phyloP scores from a whole-genome alignment of 176 grass and related monocot genomes.

The Musa itinerans region DNA sequence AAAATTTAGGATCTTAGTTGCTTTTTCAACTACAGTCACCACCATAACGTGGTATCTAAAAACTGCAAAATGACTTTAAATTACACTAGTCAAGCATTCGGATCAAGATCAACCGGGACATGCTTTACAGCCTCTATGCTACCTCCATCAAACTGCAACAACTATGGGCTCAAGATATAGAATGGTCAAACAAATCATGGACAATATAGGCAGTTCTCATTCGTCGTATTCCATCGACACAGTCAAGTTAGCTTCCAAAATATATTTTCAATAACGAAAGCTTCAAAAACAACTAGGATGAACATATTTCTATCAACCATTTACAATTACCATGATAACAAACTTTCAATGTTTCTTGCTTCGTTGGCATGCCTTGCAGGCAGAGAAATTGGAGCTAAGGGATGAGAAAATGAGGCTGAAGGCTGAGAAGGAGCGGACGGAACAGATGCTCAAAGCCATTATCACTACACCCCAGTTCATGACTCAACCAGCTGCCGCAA shows the following conservation, averaged over 20 bases:
- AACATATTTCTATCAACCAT: neutral
- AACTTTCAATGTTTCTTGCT: neutral
- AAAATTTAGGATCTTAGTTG: neutral
- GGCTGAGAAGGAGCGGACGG: slow-evolving; percentile 69
- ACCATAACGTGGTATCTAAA: neutral
- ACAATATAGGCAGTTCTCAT: neutral
- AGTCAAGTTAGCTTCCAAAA: neutral
- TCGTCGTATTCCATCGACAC: neutral
- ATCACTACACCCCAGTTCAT: slow-evolving; percentile 34
- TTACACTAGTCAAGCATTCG: neutral
- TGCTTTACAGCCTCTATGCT: neutral
- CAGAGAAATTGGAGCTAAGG: slow-evolving; percentile 68
- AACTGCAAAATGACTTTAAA: neutral
- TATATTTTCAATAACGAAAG: neutral
- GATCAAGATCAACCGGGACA: neutral
- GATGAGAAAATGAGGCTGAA: slow-evolving; percentile 88
- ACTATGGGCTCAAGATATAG: neutral
- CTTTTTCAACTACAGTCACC: neutral
- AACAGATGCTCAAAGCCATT: slow-evolving; percentile 67
- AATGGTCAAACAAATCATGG: neutral
- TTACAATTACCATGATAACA: neutral
- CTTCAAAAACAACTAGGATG: neutral
- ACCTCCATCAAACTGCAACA: neutral
- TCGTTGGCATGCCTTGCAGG: slow-evolving; percentile 25
- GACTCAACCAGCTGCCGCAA: slow-evolving; percentile 31